phyloP scores from a whole-genome alignment of 768 basidiomycete genomes.

The Xerocomellus dryophilus region DNA sequence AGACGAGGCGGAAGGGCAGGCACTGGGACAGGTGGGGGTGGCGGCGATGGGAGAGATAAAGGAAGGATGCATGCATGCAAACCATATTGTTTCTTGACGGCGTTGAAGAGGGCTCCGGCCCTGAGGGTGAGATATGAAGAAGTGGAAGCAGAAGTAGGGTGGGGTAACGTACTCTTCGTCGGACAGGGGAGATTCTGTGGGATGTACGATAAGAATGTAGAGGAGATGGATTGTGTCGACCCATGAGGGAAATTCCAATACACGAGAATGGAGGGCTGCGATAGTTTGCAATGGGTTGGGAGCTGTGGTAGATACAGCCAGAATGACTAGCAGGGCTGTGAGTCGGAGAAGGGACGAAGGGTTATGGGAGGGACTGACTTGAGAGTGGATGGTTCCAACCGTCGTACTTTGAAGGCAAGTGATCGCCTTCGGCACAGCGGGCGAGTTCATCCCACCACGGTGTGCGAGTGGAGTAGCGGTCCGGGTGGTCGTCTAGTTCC shows the following conservation, averaged over 20 bases:
- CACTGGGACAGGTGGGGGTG: conserved; percentile 65
- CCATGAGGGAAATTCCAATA: conserved; percentile 72
- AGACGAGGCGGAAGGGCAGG: conserved; percentile 66
- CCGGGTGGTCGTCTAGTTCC: conserved; percentile 50
- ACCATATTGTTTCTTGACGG: conserved; percentile 84
- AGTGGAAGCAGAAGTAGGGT: conserved; percentile 1
- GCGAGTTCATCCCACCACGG: conserved; percentile 90
- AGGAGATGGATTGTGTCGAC: conserved; percentile 69
- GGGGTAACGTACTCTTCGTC: conserved; percentile 68
- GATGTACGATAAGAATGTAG: conserved; percentile 78
- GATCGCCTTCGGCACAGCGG: conserved; percentile 74
- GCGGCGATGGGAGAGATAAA: conserved; percentile 57
- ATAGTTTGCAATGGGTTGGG: conserved; percentile 81
- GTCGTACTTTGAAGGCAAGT: conserved; percentile 65
- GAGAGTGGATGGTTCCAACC: conserved; percentile 88
- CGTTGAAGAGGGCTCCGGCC: conserved; percentile 76
- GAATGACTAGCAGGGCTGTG: conserved; percentile 53
- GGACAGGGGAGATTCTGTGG: conserved; percentile 62
- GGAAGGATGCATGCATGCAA: conserved; percentile 71
- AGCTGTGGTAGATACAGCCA: conserved; percentile 79
- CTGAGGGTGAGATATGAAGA: conserved; percentile 37
- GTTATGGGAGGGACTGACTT: conserved; percentile 47
- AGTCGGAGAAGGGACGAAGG: conserved; percentile 11
- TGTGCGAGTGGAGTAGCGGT: conserved; percentile 44
- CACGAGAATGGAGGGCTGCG: conserved; percentile 66